phyloP scores from a whole-genome alignment of 192 early-diverging fungal genomes.

The Powellomyces hirtus region DNA sequence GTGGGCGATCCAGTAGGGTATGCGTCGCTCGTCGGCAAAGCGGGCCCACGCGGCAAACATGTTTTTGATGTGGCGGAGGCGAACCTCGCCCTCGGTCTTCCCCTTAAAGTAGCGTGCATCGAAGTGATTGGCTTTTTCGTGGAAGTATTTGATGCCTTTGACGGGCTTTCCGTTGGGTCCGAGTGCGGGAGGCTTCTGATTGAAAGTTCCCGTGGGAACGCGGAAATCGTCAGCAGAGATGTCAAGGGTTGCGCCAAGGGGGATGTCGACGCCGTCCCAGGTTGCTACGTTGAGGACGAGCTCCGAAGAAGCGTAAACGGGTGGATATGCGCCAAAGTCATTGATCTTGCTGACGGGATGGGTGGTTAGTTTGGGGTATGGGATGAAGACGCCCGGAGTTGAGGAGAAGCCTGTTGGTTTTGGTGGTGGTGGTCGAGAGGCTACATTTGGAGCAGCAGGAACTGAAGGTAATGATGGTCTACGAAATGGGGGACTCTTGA shows the following conservation, averaged over 20 bases:
- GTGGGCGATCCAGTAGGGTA: constrained; percentile 39
- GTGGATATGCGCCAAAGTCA: background rate
- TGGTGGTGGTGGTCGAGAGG: too few species aligned
- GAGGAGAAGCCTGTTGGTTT: too few species aligned
- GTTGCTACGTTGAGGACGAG: background rate
- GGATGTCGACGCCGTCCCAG: background rate
- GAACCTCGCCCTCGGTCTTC: background rate
- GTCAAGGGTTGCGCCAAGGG: background rate
- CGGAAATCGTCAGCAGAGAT: background rate
- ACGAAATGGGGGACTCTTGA: too few species aligned
- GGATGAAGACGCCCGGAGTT: too few species aligned
- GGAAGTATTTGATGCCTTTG: background rate
- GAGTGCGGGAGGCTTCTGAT: background rate
- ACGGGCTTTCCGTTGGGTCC: background rate
- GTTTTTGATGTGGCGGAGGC: background rate
- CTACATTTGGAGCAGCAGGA: too few species aligned
- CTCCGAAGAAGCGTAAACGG: background rate
- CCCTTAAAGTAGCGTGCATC: constrained; percentile 2
- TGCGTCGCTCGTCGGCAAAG: constrained; percentile 27
- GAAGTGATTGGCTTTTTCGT: background rate
- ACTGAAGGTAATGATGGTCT: too few species aligned
- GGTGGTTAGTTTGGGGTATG: too few species aligned
- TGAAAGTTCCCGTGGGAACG: background rate
- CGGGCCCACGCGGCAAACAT: constrained; percentile 9
- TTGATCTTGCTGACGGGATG: too few species aligned